phyloP scores from a whole-genome alignment of 139 green algal species.

The Tetraselmis chui region DNA sequence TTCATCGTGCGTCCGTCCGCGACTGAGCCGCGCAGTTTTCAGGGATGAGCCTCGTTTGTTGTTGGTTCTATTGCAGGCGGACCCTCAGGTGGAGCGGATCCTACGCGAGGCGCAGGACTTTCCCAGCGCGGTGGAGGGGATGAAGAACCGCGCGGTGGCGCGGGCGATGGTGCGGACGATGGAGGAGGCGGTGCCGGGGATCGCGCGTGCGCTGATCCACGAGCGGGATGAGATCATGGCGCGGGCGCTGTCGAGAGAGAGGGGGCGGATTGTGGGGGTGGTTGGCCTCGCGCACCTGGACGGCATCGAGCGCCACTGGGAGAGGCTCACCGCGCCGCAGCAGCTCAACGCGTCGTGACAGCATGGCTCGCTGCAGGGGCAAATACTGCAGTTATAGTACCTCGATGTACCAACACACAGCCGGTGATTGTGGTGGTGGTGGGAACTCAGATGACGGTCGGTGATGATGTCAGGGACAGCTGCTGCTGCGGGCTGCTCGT shows the following conservation, averaged over 20 bases:
- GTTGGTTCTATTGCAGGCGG: neutral
- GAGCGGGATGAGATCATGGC: neutral
- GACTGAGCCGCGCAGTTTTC: too few relatives aligned
- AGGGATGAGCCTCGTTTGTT: too few relatives aligned
- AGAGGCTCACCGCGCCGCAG: neutral
- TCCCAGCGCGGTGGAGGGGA: neutral
- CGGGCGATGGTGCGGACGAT: neutral
- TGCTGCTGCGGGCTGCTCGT: too few relatives aligned
- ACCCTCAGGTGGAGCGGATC: neutral
- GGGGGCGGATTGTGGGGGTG: neutral
- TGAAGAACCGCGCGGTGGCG: neutral
- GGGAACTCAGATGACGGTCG: too few relatives aligned
- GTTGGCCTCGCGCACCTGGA: neutral
- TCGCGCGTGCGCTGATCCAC: neutral
- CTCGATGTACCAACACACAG: too few relatives aligned
- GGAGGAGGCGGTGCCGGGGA: neutral
- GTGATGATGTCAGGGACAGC: too few relatives aligned
- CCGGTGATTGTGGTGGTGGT: too few relatives aligned
- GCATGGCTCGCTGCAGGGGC: too few relatives aligned
- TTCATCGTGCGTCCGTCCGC: too few relatives aligned
- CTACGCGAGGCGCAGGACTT: neutral
- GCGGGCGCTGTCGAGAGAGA: neutral
- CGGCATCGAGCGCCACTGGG: neutral
- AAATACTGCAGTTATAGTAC: too few relatives aligned
- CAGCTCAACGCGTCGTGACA: too few relatives aligned